Percentiles rank a stretch among this genome's conserved stretches.
These are phyloP conservation scores for Penicillium mononematosum DNA, from an alignment of 495 filamentous ascomycete species.

Conservation along the genomic window DNA sequence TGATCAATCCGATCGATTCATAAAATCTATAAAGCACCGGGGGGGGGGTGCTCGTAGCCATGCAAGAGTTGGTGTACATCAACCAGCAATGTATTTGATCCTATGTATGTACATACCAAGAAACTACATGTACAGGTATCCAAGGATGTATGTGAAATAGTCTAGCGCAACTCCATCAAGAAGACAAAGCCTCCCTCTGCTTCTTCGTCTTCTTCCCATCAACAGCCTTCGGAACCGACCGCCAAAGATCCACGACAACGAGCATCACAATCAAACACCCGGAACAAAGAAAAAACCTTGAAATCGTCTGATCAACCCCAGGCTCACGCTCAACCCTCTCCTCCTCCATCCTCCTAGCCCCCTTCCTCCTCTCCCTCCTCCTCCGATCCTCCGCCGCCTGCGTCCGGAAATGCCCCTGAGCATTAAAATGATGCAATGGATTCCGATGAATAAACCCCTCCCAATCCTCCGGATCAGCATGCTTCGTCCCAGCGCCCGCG, in stretches of 20 bases:
- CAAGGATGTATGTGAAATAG: background rate
- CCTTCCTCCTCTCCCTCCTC: slow-evolving; percentile 37
- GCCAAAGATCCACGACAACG: slow-evolving; percentile 23
- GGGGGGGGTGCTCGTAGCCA: background rate
- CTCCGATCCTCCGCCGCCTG: slow-evolving; percentile 62
- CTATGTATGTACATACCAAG: background rate
- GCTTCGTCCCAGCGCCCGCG: slow-evolving; percentile 16
- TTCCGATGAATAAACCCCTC: slow-evolving; percentile 48
- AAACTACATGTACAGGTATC: background rate
- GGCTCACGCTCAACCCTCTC: slow-evolving; percentile 13
- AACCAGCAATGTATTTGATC: slow-evolving; percentile 2
- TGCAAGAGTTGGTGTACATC: background rate
- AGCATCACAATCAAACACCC: slow-evolving; percentile 36
- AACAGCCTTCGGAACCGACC: background rate
- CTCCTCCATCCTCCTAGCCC: slow-evolving; percentile 7
- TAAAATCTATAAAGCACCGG: background rate
- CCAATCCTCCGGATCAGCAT: slow-evolving; percentile 38
- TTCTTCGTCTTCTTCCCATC: slow-evolving; percentile 6
- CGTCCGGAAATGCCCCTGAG: slow-evolving; percentile 65
- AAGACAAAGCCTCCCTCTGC: slow-evolving; percentile 10
- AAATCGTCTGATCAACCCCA: slow-evolving; percentile 28
- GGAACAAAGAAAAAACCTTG: slow-evolving; percentile 47
- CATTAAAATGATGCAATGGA: slow-evolving; percentile 63
- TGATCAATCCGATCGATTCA: slow-evolving; percentile 3
- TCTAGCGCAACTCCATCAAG: slow-evolving; percentile 3